phyloP scores from a whole-genome alignment of 75 land plant genomes.

The Cupressus sempervirens region DNA sequence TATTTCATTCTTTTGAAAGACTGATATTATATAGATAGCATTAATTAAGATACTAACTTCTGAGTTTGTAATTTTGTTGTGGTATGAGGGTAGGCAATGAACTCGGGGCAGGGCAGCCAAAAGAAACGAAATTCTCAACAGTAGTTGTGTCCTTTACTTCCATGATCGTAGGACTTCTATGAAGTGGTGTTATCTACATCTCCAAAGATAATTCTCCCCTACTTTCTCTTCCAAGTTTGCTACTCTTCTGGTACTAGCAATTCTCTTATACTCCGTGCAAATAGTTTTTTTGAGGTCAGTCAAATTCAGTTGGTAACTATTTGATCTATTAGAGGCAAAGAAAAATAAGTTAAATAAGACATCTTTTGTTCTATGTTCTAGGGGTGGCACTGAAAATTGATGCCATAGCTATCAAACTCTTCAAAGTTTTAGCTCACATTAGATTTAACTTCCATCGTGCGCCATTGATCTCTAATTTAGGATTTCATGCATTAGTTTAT shows the following conservation, averaged over 20 bases:
- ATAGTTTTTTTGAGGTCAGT: not conserved
- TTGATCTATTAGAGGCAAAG: not conserved
- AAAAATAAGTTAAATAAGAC: not conserved
- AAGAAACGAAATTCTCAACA: conserved; percentile 32
- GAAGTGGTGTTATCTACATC: conserved; percentile 13
- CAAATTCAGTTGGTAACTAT: not conserved
- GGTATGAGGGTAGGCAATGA: conserved; percentile 47
- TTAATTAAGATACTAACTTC: too few relatives aligned
- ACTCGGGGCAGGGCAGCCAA: conserved; percentile 47
- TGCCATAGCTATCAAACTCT: too few relatives aligned
- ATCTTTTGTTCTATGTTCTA: not conserved
- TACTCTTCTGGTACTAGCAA: conserved; percentile 1
- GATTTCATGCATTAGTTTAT: too few relatives aligned
- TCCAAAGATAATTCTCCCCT: conserved; percentile 15
- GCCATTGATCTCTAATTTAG: too few relatives aligned
- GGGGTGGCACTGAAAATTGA: too few relatives aligned
- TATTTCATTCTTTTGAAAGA: too few relatives aligned
- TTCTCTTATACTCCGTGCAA: not conserved
- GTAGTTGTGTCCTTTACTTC: conserved; percentile 19
- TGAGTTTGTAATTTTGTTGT: not conserved
- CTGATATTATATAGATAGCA: too few relatives aligned
- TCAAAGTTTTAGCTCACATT: too few relatives aligned
- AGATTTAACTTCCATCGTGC: too few relatives aligned
- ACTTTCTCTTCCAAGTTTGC: conserved; percentile 19
- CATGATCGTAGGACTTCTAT: conserved; percentile 18